phyloP scores from a whole-genome alignment of 345 rosid species.

The Dimocarpus longan region DNA sequence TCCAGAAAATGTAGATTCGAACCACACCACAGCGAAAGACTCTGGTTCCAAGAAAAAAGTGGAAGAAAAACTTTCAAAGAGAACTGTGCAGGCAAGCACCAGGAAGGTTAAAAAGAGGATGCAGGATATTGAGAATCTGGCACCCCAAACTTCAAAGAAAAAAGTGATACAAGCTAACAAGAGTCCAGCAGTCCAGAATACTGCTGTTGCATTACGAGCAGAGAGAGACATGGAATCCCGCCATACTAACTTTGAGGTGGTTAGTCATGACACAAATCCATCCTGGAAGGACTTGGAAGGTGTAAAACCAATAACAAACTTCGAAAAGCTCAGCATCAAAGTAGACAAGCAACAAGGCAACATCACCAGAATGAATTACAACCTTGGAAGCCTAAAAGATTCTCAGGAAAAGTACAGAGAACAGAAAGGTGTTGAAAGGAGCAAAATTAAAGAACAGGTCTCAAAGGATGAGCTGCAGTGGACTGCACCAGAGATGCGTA shows the following conservation, averaged over 20 bases:
- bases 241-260: constrained; percentile 33
- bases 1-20: constrained; percentile 50
- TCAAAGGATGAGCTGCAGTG: constrained; percentile 41
- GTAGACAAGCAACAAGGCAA: constrained; percentile 36
- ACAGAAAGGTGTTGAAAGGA: constrained; percentile 33
- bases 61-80: constrained; percentile 22
- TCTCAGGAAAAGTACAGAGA: constrained; percentile 39
- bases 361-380: constrained; percentile 16
- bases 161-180: constrained; percentile 37
- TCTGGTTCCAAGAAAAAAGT: constrained; percentile 32
- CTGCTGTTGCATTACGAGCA: constrained; percentile 16
- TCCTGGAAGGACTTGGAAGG: constrained; percentile 35
- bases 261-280: constrained; percentile 31
- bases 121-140: constrained; percentile 33
- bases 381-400: constrained; percentile 31
- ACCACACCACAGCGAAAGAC: constrained; percentile 28
- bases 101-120: constrained; percentile 28
- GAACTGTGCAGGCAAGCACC: constrained; percentile 29
- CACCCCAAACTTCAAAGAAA: constrained; percentile 24
- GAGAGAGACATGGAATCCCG: constrained; percentile 30
- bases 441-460: constrained; percentile 26
- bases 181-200: constrained; percentile 29
- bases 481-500: constrained; percentile 21
- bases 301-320: constrained; percentile 28
- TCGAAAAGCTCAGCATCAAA: constrained; percentile 23